phyloP scores from a whole-genome alignment of 1,284 basidiomycete genomes.

The Marasmius fiardii region DNA sequence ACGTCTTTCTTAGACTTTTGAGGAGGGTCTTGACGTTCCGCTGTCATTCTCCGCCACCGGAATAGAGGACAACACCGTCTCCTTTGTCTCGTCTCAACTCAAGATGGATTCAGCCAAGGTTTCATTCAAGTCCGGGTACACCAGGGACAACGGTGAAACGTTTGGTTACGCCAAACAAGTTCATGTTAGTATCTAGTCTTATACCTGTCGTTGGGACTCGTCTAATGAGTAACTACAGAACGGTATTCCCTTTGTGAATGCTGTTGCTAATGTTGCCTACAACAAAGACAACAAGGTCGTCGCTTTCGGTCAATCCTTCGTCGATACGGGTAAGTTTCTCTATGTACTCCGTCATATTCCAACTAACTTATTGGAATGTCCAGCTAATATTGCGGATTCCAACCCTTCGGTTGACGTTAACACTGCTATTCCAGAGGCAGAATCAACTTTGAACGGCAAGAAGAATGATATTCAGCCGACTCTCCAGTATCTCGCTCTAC shows the following conservation, averaged over 20 bases:
- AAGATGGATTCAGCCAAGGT: not conserved
- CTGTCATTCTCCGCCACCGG: too few species aligned
- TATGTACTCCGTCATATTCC: conserved; percentile 7
- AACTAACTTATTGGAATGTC: not conserved
- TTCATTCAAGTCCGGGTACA: not conserved
- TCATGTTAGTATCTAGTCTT: not conserved
- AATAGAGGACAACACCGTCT: not conserved
- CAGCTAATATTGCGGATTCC: conserved; percentile 29
- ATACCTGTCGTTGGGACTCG: too few species aligned
- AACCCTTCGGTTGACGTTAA: conserved; percentile 26
- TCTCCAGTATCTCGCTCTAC: conserved; percentile 36
- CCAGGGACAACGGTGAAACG: not conserved
- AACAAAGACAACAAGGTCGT: not conserved
- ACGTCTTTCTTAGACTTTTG: not conserved
- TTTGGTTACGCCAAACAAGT: not conserved
- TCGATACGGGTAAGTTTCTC: not conserved
- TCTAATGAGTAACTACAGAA: not conserved
- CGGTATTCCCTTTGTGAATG: not conserved
- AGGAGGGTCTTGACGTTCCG: too few species aligned
- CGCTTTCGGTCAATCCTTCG: not conserved
- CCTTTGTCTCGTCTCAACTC: not conserved
- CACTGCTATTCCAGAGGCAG: conserved; percentile 25
- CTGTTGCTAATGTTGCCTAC: not conserved
- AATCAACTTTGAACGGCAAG: conserved; percentile 26
- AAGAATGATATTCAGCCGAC: conserved; percentile 29